These are phyloP conservation scores for Scedosporium aurantiacum DNA, from an alignment of 2,329 filamentous ascomycete genomes.

Conservation along the genomic window DNA sequence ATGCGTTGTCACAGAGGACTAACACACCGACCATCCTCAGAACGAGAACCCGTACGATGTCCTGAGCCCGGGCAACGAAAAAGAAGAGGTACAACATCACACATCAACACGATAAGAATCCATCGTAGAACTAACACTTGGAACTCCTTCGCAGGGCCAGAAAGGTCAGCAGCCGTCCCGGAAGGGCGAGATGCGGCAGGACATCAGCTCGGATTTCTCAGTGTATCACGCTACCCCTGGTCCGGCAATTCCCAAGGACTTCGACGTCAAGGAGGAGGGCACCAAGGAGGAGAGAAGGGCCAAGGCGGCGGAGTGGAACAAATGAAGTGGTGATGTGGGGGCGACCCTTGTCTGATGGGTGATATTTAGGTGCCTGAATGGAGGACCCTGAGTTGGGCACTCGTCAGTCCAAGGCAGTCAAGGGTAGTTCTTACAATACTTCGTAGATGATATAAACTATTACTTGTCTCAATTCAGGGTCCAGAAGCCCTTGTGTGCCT, in stretches of 20 bases:
- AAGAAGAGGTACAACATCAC: background rate
- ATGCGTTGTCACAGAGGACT: background rate
- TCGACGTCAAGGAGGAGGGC: constrained; percentile 44
- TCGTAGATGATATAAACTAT: background rate
- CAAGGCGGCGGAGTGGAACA: constrained; percentile 56
- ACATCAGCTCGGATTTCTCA: constrained; percentile 35
- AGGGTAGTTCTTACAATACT: background rate
- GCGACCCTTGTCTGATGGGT: constrained; percentile 10
- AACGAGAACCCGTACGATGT: background rate
- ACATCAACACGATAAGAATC: too few relatives aligned
- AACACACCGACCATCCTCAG: background rate
- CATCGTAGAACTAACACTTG: too few relatives aligned
- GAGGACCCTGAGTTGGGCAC: too few relatives aligned
- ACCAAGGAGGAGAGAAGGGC: constrained; percentile 58
- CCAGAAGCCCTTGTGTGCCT: background rate
- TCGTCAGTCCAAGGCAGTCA: background rate
- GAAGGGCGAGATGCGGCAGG: constrained; percentile 32
- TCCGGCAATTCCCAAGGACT: constrained; percentile 42
- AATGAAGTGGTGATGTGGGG: constrained; percentile 22
- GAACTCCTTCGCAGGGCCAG: background rate
- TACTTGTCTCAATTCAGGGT: background rate
- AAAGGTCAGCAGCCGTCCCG: constrained; percentile 14
- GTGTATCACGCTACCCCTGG: constrained; percentile 46
- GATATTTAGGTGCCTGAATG: background rate
- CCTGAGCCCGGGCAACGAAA: background rate